phyloP scores from a whole-genome alignment of 176 grass and related monocot species.

The Tillandsia fasciculata region DNA sequence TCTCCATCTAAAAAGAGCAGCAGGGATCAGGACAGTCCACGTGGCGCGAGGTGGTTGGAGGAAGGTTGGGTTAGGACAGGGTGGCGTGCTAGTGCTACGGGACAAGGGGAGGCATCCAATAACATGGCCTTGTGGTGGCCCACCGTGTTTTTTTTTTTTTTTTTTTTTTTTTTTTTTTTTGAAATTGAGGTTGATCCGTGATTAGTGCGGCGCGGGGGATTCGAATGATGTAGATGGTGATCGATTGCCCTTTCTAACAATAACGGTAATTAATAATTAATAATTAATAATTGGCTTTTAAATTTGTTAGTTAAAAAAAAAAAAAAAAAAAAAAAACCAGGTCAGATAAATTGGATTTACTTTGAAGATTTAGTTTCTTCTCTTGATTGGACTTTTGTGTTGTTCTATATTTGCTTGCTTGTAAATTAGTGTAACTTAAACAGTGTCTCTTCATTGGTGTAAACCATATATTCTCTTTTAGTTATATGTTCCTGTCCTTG shows the following conservation, averaged over 20 bases:
- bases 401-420: no score
- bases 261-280: background rate
- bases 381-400: no score
- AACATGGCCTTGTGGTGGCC: background rate
- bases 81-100: background rate
- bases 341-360: no score
- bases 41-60: background rate
- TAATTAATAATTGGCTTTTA: no score
- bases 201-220: background rate
- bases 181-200: background rate
- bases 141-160: background rate
- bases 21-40: background rate
- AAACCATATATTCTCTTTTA: no score
- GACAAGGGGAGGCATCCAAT: constrained; percentile 1
- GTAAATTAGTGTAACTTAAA: no score
- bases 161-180: background rate
- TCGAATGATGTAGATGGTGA: background rate
- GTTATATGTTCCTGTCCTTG: no score
- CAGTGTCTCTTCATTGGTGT: no score
- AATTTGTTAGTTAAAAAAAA: no score
- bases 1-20: background rate
- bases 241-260: background rate
- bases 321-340: no score
- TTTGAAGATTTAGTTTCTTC: no score
- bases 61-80: background rate